phyloP scores from a whole-genome alignment of 2,329 filamentous ascomycete genomes.

The Paracoccidioides brasiliensis region DNA sequence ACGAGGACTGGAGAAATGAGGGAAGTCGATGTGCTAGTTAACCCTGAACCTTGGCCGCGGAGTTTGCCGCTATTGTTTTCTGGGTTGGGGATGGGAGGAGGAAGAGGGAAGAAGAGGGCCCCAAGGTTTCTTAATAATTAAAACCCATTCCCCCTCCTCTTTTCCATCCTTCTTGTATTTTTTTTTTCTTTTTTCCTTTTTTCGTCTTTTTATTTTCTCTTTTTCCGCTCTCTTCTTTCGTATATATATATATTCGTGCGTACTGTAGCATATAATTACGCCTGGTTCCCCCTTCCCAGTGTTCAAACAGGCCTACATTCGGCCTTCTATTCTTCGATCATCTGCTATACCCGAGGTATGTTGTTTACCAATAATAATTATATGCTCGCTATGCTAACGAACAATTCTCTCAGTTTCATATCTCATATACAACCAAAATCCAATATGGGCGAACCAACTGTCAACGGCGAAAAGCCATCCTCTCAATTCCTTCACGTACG shows the following conservation, averaged over 20 bases:
- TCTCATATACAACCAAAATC: neutral
- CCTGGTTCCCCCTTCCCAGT: no score
- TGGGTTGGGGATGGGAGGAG: neutral
- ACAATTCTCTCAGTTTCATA: neutral
- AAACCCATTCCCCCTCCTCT: neutral
- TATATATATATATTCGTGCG: neutral
- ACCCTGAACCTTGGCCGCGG: no score
- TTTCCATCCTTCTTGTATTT: neutral
- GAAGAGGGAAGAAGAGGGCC: neutral
- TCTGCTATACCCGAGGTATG: no score
- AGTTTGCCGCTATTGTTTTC: no score
- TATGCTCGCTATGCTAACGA: neutral
- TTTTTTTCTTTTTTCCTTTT: neutral
- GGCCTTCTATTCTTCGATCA: no score
- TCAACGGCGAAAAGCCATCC: conserved; percentile 2
- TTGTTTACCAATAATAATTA: no score
- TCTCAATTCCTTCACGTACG: conserved; percentile 3
- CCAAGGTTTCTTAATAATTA: neutral
- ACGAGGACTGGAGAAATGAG: no score
- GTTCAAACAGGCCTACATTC: no score
- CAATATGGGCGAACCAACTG: conserved; percentile 2
- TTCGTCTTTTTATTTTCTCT: neutral
- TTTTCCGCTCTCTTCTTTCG: neutral
- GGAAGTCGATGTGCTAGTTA: no score
- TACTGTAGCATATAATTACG: neutral